Conservation (phyloP, 2,329 filamentous ascomycete genomes). For the Phyllosticta citrichinensis region DNA sequence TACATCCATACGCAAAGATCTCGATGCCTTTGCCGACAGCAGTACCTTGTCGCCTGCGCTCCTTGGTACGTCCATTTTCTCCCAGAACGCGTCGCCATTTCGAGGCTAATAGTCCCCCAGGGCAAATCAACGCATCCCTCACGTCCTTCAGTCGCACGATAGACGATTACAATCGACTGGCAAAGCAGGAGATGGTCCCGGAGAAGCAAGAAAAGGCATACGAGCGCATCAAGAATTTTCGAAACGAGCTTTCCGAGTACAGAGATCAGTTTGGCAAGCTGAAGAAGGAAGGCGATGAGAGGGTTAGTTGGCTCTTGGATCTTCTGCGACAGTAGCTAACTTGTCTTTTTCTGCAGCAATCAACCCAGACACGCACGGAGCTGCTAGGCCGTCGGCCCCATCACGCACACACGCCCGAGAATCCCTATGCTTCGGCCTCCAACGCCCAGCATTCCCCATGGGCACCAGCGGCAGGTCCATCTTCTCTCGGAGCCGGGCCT, state of each 20-base stretch:
- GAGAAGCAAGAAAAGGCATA: slow-evolving; percentile 87
- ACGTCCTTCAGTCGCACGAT: slow-evolving; percentile 79
- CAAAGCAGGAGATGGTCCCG: slow-evolving; percentile 78
- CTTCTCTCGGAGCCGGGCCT: slow-evolving; percentile 33
- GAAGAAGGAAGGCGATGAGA: slow-evolving; percentile 68
- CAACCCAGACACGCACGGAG: slow-evolving; percentile 64
- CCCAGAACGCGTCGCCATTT: too few relatives aligned
- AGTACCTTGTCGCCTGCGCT: slow-evolving; percentile 51
- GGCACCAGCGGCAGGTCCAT: slow-evolving; percentile 20
- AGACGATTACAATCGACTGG: slow-evolving; percentile 80
- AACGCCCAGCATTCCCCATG: slow-evolving; percentile 29
- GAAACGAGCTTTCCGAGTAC: slow-evolving; percentile 70
- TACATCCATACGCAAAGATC: slow-evolving; percentile 65
- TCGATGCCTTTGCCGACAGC: slow-evolving; percentile 57
- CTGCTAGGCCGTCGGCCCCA: slow-evolving; percentile 79
- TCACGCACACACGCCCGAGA: slow-evolving; percentile 71
- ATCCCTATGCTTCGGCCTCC: slow-evolving; percentile 70
- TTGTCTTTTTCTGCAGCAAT: slow-evolving; percentile 31
- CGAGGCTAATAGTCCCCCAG: background rate
- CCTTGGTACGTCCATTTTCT: slow-evolving; percentile 36
- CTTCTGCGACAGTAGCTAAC: background rate
- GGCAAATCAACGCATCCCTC: slow-evolving; percentile 35
- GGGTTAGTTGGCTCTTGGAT: slow-evolving; percentile 31
- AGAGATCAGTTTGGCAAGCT: slow-evolving; percentile 66
- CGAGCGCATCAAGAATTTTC: slow-evolving; percentile 78